Evolutionary conservation across 176 grass and related monocot genomes (phyloP).

Genomic region (Alopecurus myosuroides): DNA sequence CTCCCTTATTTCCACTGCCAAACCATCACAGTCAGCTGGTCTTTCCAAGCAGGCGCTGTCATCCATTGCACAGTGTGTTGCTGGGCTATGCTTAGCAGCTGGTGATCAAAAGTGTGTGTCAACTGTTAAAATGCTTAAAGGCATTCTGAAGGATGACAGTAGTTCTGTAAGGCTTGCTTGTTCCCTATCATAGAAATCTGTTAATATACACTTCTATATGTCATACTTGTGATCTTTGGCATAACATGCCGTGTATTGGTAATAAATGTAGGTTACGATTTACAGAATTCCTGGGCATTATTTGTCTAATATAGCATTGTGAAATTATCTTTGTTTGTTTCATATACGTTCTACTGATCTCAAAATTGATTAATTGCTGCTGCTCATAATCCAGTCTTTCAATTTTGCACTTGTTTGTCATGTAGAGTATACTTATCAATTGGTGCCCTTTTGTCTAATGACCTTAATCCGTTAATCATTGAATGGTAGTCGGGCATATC

Average conservation of each 20-base stretch:
- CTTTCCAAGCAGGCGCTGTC: neutral
- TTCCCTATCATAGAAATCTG: neutral
- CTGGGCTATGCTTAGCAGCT: neutral
- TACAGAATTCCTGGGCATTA: neutral
- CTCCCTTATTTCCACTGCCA: neutral
- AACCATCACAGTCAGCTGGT: neutral
- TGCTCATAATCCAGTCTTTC: neutral
- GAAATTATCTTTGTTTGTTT: neutral
- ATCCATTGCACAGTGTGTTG: neutral
- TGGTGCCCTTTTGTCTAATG: neutral
- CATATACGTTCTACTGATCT: neutral
- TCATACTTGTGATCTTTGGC: neutral
- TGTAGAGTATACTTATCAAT: neutral
- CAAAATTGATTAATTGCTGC: neutral
- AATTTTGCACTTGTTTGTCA: no score
- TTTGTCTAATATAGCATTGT: neutral
- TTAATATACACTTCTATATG: neutral
- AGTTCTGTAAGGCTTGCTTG: neutral
- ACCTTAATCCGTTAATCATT: neutral
- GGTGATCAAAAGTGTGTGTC: neutral
- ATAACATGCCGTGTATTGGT: neutral
- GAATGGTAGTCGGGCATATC: neutral
- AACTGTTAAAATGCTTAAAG: constrained; percentile 2
- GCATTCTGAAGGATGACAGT: neutral
- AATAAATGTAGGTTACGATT: neutral